Evolutionary conservation across 2,329 filamentous ascomycete genomes (phyloP), one percentile per base, ranked within the genome.

Genomic region (Ilyonectria mors-panacis): DNA sequence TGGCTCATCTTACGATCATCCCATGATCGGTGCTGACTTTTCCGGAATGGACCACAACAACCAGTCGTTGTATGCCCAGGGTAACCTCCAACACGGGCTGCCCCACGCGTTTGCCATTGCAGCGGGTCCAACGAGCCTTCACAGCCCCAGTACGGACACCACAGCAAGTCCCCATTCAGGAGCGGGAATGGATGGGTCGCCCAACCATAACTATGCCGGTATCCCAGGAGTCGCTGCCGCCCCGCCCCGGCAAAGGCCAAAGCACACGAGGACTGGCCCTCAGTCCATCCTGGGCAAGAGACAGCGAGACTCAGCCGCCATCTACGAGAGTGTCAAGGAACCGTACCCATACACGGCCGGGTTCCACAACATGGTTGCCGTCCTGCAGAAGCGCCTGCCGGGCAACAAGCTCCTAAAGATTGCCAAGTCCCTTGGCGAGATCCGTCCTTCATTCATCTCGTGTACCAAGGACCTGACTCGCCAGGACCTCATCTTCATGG

Each of bases 401-500:
- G 86, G 91, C 13, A 91, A 90, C 70, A 95, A 95, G 81, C 92
- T 92, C 0, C 81, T 95, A 26, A 90, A 92, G 65, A 97, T 98
- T 71, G 94, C 94, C 66, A 94, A 95, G 81, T 92, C 95, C 0
- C 87, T 99, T 59, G 92, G 94, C 7, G 94, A 93, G 50, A 97
- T 98, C 73, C 92, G 96, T 8, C 95, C 96, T 2, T 96, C 94
- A 0, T 96, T 99, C 78, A 95, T 98, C 70, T 92, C 94, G 12
- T 97, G 94, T 69, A 97, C 94, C 21, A 93, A 93, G 76, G 94
- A 94, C n/a, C 85, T 98, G 67, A 95, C 94, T 70, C 87, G 91
- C 19, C 92, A 96, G 75, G 96, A 99, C 80, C 85, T 98, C 30
- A 91, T 99, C 23, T 98, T 98, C 80, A 97, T 97, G 93, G 96